A percentile compares a stretch with the other conserved stretches of the same genome.
Conservation (phyloP, 1,284 basidiomycete genomes). For the Rhodofomes roseus region DNA sequence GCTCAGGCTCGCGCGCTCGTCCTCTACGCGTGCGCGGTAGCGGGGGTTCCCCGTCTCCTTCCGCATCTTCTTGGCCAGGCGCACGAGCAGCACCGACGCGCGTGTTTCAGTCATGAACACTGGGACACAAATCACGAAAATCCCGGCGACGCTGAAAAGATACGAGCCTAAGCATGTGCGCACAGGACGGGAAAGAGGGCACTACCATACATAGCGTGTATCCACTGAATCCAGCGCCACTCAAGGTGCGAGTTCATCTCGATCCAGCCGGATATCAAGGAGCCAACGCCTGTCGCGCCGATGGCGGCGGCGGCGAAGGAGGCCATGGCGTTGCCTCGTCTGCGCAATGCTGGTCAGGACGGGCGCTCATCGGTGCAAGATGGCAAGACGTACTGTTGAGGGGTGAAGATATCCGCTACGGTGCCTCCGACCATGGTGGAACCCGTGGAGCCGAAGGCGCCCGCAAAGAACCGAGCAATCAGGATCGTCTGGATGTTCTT, state of each 20-base stretch:
- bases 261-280: slow-evolving; percentile 66
- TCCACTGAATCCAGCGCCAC: slow-evolving; percentile 86
- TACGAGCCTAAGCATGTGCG: slow-evolving; percentile 4
- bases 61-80: slow-evolving; percentile 55
- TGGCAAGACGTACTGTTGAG: slow-evolving; percentile 43
- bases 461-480: slow-evolving; percentile 63
- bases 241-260: slow-evolving; percentile 55
- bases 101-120: slow-evolving; percentile 62
- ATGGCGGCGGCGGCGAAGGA: slow-evolving; percentile 59
- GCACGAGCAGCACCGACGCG: slow-evolving; percentile 55
- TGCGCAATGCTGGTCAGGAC: slow-evolving; percentile 19
- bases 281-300: slow-evolving; percentile 61
- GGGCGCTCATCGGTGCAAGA: not conserved
- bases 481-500: slow-evolving; percentile 70
- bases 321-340: slow-evolving; percentile 72
- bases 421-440: slow-evolving; percentile 79
- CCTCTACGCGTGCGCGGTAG: slow-evolving; percentile 63
- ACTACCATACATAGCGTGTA: slow-evolving; percentile 57
- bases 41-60: slow-evolving; percentile 57
- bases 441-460: slow-evolving; percentile 66
- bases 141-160: slow-evolving; percentile 38
- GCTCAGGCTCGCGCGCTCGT: slow-evolving; percentile 51
- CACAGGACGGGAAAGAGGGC: not conserved
- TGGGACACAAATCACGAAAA: slow-evolving; percentile 40
- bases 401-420: slow-evolving; percentile 67